These are phyloP conservation scores for Globisporangium carolinianum DNA, from an alignment of 352 stramenopile genomes.

Conservation along the genomic window DNA sequence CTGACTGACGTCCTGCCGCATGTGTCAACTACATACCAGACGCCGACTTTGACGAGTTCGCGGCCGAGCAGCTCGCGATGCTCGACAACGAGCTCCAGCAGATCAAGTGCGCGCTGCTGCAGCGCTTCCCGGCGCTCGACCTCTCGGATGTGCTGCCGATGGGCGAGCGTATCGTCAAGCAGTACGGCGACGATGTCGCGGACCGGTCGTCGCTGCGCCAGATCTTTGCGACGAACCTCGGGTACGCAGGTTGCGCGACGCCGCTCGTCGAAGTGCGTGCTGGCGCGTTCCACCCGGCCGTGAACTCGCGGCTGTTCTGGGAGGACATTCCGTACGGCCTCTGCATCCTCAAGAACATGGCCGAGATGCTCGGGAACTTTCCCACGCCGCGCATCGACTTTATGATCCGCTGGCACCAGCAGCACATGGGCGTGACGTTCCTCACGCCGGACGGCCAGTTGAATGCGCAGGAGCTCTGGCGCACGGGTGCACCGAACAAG, in stretches of 20 bases:
- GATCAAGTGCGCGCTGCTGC: slow-evolving; percentile 84
- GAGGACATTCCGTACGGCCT: slow-evolving; percentile 90
- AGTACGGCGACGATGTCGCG: slow-evolving; percentile 88
- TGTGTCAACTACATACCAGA: slow-evolving; percentile 27
- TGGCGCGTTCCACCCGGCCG: slow-evolving; percentile 72
- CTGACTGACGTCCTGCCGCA: no score
- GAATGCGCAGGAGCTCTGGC: slow-evolving; percentile 84
- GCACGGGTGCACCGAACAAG: slow-evolving; percentile 86
- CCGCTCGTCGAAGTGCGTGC: slow-evolving; percentile 76
- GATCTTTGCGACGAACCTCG: slow-evolving; percentile 89
- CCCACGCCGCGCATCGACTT: slow-evolving; percentile 90
- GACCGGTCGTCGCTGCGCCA: slow-evolving; percentile 83
- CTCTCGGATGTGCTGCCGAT: slow-evolving; percentile 89
- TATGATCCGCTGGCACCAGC: slow-evolving; percentile 92
- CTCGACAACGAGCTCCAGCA: slow-evolving; percentile 92
- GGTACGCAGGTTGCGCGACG: slow-evolving; percentile 86
- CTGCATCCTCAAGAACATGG: slow-evolving; percentile 92
- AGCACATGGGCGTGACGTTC: slow-evolving; percentile 87
- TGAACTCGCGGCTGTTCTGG: slow-evolving; percentile 88
- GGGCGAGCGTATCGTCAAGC: slow-evolving; percentile 86
- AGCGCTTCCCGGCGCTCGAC: slow-evolving; percentile 88
- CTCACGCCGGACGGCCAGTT: slow-evolving; percentile 82
- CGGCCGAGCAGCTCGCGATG: slow-evolving; percentile 87
- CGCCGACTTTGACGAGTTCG: slow-evolving; percentile 90
- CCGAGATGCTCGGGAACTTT: slow-evolving; percentile 90